Evolutionary conservation across 306 rosid species (phyloP).

Genomic region (Citrullus mucosospermus): DNA sequence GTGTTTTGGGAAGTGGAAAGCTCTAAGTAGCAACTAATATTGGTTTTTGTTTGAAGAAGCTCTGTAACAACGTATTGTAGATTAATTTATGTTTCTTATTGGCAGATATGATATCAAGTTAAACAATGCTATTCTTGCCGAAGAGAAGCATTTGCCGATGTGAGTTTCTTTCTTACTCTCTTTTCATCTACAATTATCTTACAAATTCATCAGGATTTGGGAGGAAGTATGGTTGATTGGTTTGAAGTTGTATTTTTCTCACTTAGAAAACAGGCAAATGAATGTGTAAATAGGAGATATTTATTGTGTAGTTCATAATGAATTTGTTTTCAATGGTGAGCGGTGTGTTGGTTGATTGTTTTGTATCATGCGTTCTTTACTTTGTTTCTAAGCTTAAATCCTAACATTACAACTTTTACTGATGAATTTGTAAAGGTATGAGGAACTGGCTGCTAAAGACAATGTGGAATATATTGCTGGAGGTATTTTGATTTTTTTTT

Average conservation of each 20-base stretch:
- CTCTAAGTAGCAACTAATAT: background rate
- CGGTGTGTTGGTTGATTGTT: background rate
- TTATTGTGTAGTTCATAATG: background rate
- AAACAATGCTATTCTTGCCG: conserved; percentile 82
- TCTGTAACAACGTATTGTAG: background rate
- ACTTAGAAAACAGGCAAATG: background rate
- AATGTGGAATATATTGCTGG: conserved; percentile 91
- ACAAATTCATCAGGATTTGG: background rate
- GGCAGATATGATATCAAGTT: conserved; percentile 57
- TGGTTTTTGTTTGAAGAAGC: background rate
- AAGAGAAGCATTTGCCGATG: conserved; percentile 89
- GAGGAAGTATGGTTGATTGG: background rate
- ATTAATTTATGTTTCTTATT: background rate
- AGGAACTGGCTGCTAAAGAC: conserved; percentile 40
- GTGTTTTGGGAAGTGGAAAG: background rate
- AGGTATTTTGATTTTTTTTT: conserved; percentile 35
- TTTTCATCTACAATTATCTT: background rate
- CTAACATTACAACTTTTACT: background rate
- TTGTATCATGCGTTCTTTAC: background rate
- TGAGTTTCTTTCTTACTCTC: conserved; percentile 16
- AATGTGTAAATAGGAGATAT: background rate
- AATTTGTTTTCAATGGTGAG: background rate
- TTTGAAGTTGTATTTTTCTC: background rate
- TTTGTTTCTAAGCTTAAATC: conserved; percentile 1
- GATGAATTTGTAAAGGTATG: conserved; percentile 42